Percentiles rank a stretch among this genome's conserved stretches.
Conservation (phyloP, 306 rosid species). For the Cotoneaster glaucophyllus region DNA sequence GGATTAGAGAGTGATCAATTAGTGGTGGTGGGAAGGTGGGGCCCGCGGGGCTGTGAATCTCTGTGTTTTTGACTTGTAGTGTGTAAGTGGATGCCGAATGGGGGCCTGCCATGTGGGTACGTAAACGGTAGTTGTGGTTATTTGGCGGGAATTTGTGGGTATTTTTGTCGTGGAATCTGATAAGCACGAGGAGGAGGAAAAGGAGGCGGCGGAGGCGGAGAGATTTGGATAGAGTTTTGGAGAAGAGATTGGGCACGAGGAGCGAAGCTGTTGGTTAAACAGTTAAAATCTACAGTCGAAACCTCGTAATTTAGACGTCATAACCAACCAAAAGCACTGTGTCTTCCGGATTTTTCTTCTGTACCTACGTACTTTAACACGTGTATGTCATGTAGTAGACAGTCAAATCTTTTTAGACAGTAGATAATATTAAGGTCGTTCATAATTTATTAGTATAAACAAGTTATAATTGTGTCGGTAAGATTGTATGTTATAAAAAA, state of each 20-base stretch:
- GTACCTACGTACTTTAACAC: too few species aligned
- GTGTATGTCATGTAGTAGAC: too few species aligned
- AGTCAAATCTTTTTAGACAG: too few species aligned
- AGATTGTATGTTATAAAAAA: too few species aligned
- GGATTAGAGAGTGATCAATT: conserved; percentile 62
- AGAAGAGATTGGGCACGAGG: background rate
- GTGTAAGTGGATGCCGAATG: fast-evolving
- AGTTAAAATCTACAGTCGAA: background rate
- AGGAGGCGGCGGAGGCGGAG: background rate
- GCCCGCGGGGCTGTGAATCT: background rate
- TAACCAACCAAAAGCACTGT: background rate
- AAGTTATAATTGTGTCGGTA: too few species aligned
- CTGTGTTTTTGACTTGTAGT: background rate
- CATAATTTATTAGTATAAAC: too few species aligned
- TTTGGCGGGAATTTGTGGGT: background rate
- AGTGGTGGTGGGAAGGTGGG: conserved; percentile 49
- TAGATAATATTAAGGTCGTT: too few species aligned
- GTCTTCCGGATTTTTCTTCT: too few species aligned
- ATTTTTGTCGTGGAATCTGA: conserved; percentile 2
- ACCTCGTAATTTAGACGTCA: background rate
- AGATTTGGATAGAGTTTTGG: background rate
- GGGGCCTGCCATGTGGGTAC: background rate
- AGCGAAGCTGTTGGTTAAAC: background rate
- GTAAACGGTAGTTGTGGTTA: background rate
- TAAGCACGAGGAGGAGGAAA: background rate